Percentiles rank a stretch among this genome's conserved stretches.
phyloP scores from a whole-genome alignment of 2,329 filamentous ascomycete genomes.

The Monosporascus sp. region DNA sequence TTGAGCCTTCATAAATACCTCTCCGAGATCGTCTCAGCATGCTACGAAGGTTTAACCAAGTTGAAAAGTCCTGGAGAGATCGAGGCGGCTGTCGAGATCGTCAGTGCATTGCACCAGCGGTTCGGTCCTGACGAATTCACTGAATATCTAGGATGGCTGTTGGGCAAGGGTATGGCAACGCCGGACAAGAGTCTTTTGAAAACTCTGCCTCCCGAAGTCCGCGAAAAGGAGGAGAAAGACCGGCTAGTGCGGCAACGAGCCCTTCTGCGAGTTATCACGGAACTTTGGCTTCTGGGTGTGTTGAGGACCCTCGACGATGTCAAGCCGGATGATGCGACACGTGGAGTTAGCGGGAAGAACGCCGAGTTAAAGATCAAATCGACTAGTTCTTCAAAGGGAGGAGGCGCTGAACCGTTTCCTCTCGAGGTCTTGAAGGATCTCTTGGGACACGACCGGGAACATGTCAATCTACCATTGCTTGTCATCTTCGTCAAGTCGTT shows the following conservation, averaged over 20 bases:
- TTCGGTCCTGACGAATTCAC: conserved; percentile 91
- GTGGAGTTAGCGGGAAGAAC: conserved; percentile 57
- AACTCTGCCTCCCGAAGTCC: conserved; percentile 69
- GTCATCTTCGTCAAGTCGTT: conserved; percentile 96
- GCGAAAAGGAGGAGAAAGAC: conserved; percentile 95
- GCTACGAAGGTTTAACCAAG: conserved; percentile 88
- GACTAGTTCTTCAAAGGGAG: conserved; percentile 51
- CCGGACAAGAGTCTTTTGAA: conserved; percentile 84
- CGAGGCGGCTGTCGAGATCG: conserved; percentile 84
- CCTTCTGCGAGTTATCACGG: conserved; percentile 83
- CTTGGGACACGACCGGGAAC: conserved; percentile 87
- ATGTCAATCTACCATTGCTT: conserved; percentile 82
- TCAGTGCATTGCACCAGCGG: conserved; percentile 91
- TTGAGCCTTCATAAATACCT: conserved; percentile 94
- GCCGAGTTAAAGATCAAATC: conserved; percentile 53
- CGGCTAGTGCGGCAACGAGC: conserved; percentile 79
- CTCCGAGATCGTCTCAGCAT: conserved; percentile 92
- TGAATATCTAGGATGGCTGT: conserved; percentile 83
- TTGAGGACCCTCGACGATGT: conserved; percentile 73
- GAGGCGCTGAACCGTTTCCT: conserved; percentile 83
- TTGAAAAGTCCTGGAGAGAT: conserved; percentile 90
- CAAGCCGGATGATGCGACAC: conserved; percentile 58
- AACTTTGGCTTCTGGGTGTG: conserved; percentile 90
- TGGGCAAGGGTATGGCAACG: conserved; percentile 85
- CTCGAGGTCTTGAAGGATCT: conserved; percentile 97